These are phyloP conservation scores for Ganoderma leucocontextum DNA, from an alignment of 1,284 basidiomycete species.

Conservation along the genomic window DNA sequence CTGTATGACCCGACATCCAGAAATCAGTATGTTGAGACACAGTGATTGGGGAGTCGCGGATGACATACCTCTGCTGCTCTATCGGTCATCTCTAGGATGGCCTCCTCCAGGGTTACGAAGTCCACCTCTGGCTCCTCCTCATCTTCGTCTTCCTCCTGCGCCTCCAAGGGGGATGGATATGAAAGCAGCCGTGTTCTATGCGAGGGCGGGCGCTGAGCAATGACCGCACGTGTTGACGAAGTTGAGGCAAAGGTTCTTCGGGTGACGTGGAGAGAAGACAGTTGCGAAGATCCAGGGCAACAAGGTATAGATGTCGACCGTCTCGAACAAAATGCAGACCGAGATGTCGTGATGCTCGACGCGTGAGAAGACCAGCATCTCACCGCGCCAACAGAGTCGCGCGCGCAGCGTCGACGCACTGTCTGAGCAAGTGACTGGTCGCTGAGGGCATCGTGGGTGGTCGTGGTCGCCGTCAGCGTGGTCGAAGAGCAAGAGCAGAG, in stretches of 20 bases:
- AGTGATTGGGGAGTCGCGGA: neutral
- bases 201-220: slow-evolving; percentile 34
- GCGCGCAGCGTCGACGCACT: slow-evolving; percentile 18
- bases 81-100: slow-evolving; percentile 64
- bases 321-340: neutral
- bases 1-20: slow-evolving; percentile 46
- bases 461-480: neutral
- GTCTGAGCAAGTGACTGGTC: slow-evolving; percentile 14
- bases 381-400: neutral
- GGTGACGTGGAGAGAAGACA: neutral
- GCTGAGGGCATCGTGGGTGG: slow-evolving; percentile 25
- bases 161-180: slow-evolving; percentile 30
- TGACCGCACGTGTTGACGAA: slow-evolving; percentile 28
- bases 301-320: neutral
- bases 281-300: neutral
- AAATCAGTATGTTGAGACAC: neutral
- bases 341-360: neutral
- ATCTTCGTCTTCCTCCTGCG: slow-evolving; percentile 35
- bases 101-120: slow-evolving; percentile 40
- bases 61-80: slow-evolving; percentile 71
- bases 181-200: slow-evolving; percentile 34
- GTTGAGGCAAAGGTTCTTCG: slow-evolving; percentile 33
- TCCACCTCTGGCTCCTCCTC: slow-evolving; percentile 40
- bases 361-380: neutral
- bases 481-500: neutral